Percentiles rank a stretch among this genome's conserved stretches.
phyloP scores from a whole-genome alignment of 306 rosid genomes.

The Fragaria iinumae region DNA sequence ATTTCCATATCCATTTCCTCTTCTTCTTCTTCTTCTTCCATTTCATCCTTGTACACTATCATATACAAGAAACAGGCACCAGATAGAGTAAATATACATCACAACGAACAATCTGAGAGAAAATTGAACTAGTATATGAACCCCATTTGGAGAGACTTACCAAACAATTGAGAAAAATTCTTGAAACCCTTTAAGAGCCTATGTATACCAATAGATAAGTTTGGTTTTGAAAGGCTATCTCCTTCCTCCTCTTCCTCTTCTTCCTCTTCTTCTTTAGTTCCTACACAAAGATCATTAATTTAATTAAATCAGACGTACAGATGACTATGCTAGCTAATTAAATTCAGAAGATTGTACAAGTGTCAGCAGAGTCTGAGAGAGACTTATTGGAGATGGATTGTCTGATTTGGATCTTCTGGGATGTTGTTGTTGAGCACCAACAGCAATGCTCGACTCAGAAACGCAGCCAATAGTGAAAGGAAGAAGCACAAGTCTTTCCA shows the following conservation, averaged over 20 bases:
- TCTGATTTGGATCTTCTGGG: slow-evolving; percentile 57
- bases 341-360: background rate
- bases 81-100: background rate
- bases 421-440: slow-evolving; percentile 51
- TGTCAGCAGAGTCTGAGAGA: slow-evolving; percentile 33
- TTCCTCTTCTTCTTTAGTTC: slow-evolving; percentile 39
- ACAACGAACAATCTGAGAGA: background rate
- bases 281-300: slow-evolving; percentile 27
- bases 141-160: slow-evolving; percentile 34
- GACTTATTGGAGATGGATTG: slow-evolving; percentile 52
- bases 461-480: slow-evolving; percentile 87
- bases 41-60: slow-evolving; percentile 64
- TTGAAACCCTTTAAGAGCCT: slow-evolving; percentile 84
- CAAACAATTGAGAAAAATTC: slow-evolving; percentile 79
- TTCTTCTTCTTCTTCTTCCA: slow-evolving; percentile 21
- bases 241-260: slow-evolving; percentile 31
- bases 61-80: background rate
- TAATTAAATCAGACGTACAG: background rate
- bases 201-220: slow-evolving; percentile 54
- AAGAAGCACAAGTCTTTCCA: slow-evolving; percentile 93
- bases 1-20: slow-evolving; percentile 72
- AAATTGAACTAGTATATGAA: background rate
- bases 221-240: slow-evolving; percentile 63
- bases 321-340: slow-evolving; percentile 8
- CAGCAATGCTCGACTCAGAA: slow-evolving; percentile 85